Percentiles rank a stretch among this genome's conserved stretches.
Evolutionary conservation across 306 rosid species (phyloP).

Genomic region (Casuarina cunninghamiana): DNA sequence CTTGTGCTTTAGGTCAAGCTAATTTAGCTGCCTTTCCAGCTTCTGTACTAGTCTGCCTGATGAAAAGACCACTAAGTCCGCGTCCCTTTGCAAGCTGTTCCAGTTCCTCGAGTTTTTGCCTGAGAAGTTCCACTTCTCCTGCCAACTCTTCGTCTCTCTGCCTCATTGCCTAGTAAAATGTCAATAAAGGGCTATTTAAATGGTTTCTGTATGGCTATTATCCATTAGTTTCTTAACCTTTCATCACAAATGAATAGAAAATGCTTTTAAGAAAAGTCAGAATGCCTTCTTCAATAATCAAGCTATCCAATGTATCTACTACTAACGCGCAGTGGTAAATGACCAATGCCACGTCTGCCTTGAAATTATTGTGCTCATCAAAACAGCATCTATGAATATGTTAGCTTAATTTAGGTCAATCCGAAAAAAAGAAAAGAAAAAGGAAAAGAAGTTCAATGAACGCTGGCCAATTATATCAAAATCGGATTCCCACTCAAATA

Average conservation of each 20-base stretch:
- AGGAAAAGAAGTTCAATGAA: too few relatives aligned
- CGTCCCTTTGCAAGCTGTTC: too few relatives aligned
- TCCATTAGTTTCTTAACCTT: neutral
- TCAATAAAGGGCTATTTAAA: constrained; percentile 1
- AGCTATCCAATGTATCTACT: neutral
- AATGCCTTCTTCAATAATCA: neutral
- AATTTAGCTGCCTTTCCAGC: constrained; percentile 46
- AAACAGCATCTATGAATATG: too few relatives aligned
- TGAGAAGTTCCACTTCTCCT: constrained; percentile 58
- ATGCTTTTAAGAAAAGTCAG: too few relatives aligned
- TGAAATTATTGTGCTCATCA: too few relatives aligned
- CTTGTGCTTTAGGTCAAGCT: constrained; percentile 48
- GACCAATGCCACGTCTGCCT: neutral
- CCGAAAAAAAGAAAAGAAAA: too few relatives aligned
- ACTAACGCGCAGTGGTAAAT: neutral
- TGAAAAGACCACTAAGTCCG: neutral
- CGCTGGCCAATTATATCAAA: too few relatives aligned
- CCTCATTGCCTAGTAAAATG: constrained; percentile 59
- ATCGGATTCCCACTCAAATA: too few relatives aligned
- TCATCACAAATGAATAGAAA: constrained; percentile 2
- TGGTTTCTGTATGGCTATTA: neutral
- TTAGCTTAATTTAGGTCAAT: too few relatives aligned
- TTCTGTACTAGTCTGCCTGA: constrained; percentile 45
- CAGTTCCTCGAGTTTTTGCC: too few relatives aligned
- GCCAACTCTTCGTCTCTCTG: constrained; percentile 59